phyloP scores from a whole-genome alignment of 1,284 basidiomycete species.

The Polyporus tsugae region DNA sequence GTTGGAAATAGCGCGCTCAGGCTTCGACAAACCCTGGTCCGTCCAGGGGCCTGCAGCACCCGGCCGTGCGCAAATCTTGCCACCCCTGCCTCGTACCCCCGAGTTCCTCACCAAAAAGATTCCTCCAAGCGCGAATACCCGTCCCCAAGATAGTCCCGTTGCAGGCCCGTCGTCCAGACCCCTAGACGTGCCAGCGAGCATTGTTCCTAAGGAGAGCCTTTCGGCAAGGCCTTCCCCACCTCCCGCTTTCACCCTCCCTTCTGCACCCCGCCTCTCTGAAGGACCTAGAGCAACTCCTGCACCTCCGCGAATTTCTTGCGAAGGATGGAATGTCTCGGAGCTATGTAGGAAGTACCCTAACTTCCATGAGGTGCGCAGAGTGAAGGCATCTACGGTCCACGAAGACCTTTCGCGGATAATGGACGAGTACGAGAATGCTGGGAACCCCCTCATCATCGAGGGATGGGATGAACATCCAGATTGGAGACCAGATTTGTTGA shows the following conservation, averaged over 20 bases:
- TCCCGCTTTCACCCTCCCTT: neutral
- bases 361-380: slow-evolving; percentile 54
- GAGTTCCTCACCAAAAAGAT: neutral
- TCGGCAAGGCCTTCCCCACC: neutral
- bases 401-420: slow-evolving; percentile 42
- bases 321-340: slow-evolving; percentile 57
- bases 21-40: neutral
- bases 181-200: neutral
- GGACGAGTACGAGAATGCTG: slow-evolving; percentile 54
- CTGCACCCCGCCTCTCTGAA: neutral
- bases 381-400: slow-evolving; percentile 42
- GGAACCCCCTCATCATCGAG: slow-evolving; percentile 68
- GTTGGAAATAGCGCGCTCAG: neutral
- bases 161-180: slow-evolving; percentile 4
- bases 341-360: slow-evolving; percentile 48
- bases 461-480: slow-evolving; percentile 57
- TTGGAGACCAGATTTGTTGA: slow-evolving; percentile 66
- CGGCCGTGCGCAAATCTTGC: neutral
- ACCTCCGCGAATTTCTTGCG: slow-evolving; percentile 48
- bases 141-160: neutral
- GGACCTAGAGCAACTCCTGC: neutral
- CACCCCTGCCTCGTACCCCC: neutral
- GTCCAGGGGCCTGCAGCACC: neutral
- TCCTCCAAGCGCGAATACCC: too few species aligned
- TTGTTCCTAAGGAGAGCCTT: neutral